Percentiles rank a stretch among this genome's conserved stretches.
Conservation (phyloP, 2,329 filamentous ascomycete genomes). For the Alternaria ethzedia region DNA sequence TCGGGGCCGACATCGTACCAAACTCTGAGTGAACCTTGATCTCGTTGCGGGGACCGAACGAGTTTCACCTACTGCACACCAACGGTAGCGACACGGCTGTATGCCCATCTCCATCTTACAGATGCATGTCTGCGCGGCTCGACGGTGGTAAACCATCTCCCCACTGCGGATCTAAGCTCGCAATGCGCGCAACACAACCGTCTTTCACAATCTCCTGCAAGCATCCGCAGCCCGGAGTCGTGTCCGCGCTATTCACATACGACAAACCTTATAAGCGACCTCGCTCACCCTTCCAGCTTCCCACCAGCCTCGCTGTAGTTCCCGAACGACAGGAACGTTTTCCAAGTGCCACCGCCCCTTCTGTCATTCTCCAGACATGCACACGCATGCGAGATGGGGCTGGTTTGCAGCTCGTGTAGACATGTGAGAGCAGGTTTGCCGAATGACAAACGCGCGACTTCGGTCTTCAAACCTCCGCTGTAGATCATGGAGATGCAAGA, state of each 20-base stretch:
- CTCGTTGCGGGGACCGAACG: neutral
- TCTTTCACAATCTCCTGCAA: neutral
- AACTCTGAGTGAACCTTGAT: conserved; percentile 6
- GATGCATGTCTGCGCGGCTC: conserved; percentile 6
- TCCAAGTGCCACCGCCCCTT: neutral
- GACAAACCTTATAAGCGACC: neutral
- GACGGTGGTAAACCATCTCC: neutral
- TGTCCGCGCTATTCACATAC: neutral
- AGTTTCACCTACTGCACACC: neutral
- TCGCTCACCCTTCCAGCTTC: neutral
- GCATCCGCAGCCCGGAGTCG: neutral
- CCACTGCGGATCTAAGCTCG: neutral
- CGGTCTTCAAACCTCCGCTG: neutral
- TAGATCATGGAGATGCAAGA: neutral
- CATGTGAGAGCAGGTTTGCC: neutral
- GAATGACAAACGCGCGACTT: neutral
- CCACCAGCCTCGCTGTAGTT: neutral
- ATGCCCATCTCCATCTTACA: neutral
- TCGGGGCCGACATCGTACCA: conserved; percentile 10
- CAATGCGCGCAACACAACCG: neutral
- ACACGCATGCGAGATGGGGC: neutral
- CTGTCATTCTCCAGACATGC: neutral
- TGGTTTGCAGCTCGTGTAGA: neutral
- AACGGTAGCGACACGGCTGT: neutral
- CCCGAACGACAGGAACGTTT: neutral